Base-by-base conservation (phyloP, 2,329 filamentous ascomycete species). In the Fusarium sterilihyphosum region DNA sequence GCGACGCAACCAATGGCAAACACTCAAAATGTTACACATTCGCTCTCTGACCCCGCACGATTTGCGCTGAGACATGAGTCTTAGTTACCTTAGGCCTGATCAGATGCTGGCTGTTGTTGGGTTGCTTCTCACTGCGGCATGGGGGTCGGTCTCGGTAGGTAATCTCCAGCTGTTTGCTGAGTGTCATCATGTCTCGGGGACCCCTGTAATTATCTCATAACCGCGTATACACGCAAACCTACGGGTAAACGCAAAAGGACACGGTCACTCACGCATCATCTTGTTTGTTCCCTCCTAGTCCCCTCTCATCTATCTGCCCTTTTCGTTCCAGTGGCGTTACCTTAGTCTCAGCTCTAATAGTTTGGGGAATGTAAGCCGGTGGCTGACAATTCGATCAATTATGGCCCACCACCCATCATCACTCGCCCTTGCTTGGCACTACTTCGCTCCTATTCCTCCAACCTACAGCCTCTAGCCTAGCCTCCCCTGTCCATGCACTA, bases 11-110 rank as follows among this genome's bases (percentile, higher is more conserved):
- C 61, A 64, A 64, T 46, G 29, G 43, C 20, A 59, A 40, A 31
- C 43, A 40, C n/a, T 31, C 37, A 9, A 31, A 37, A 49, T 60
- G 63, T 67, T 68, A 49, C 65, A 67, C 54, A 54, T 37, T 46
- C 16, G 47, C 63, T 52, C 20, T 18, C 31, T 66, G 63, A 66
- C 63, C 63, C 58, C 63, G 63, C 63, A 63, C 47, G n/a, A 22
- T 52, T 61, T 40, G 35, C 20, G 16, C 56, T n/a, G 38, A 50
- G 44, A 61, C 44, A 37, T 38, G 29, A 61, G 31, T 41, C n/a
- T 24, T 47, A 26, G 54, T 40, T 35, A 16, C 14, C 33, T 31
- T 41, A 8, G 56, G 52, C 52, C 52, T 29, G 35, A 54, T 54
- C 20, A 40, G 52, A 17, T 52, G 31, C 24, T 35, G 33, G 33